Conservation (phyloP, 192 early-diverging fungal species). For the Cetraspora pellucida region DNA sequence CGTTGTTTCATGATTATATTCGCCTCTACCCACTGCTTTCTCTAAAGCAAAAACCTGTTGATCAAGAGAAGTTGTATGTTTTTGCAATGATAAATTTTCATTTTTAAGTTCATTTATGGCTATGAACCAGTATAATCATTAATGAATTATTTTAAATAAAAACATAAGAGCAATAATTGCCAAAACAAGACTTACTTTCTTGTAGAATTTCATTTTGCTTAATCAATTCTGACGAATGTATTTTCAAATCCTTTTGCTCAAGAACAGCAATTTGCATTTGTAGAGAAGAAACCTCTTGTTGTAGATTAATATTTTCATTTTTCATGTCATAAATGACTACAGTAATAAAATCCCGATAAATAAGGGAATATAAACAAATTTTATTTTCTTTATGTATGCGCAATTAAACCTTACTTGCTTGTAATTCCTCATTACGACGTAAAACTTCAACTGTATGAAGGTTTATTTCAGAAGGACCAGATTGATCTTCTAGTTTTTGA, state of each 20-base stretch:
- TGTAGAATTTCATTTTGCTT: constrained; percentile 15
- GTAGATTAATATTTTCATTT: not conserved
- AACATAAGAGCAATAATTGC: not conserved
- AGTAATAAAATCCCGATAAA: not conserved
- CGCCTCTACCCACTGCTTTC: constrained; percentile 63
- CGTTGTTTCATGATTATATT: constrained; percentile 59
- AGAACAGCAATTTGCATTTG: constrained; percentile 6
- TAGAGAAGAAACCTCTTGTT: constrained; percentile 10
- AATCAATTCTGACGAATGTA: constrained; percentile 13
- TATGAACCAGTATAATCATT: not conserved
- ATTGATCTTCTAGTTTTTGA: constrained; percentile 1
- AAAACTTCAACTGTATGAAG: not conserved
- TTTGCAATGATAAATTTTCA: constrained; percentile 16
- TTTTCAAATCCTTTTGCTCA: constrained; percentile 1
- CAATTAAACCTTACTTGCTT: not conserved
- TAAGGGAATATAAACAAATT: not conserved
- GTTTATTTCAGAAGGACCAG: not conserved
- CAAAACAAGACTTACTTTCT: not conserved
- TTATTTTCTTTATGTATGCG: not conserved
- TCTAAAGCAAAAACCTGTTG: constrained; percentile 59
- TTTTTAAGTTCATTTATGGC: not conserved
- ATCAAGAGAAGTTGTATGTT: not conserved
- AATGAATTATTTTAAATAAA: not conserved
- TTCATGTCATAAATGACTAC: not conserved
- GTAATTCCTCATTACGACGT: constrained; percentile 1